These are phyloP conservation scores for Globisporangium carolinianum DNA, from an alignment of 352 stramenopile species.

Conservation along the genomic window DNA sequence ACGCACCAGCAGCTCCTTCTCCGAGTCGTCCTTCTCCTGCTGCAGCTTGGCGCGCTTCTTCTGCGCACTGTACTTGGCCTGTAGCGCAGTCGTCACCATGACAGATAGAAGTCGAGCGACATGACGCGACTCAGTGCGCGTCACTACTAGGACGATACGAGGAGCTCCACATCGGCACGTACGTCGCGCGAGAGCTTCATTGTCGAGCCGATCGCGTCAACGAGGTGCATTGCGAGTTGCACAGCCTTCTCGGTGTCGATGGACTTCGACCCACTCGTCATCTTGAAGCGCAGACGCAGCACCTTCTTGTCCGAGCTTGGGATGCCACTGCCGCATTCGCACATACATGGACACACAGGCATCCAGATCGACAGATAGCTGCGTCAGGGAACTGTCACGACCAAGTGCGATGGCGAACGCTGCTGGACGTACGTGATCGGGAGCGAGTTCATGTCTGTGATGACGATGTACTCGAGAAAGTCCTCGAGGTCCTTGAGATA, in stretches of 20 bases:
- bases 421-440: conserved; percentile 37
- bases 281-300: conserved; percentile 57
- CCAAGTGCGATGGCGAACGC: too few relatives aligned
- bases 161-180: conserved; percentile 7
- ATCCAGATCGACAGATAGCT: too few relatives aligned
- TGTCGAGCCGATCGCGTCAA: conserved; percentile 59
- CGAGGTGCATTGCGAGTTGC: conserved; percentile 35
- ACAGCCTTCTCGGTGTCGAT: conserved; percentile 44
- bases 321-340: conserved; percentile 38
- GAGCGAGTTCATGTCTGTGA: conserved; percentile 71
- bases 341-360: too few relatives aligned
- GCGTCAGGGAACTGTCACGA: background rate
- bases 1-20: conserved; percentile 24
- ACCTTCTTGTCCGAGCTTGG: conserved; percentile 54
- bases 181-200: conserved; percentile 77
- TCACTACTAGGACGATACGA: too few relatives aligned
- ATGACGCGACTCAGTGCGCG: background rate
- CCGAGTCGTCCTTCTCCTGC: conserved; percentile 31
- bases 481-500: conserved; percentile 48
- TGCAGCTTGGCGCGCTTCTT: conserved; percentile 72
- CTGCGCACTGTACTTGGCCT: conserved; percentile 68
- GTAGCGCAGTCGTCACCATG: conserved; percentile 1
- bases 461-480: conserved; percentile 67
- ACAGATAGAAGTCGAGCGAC: background rate
- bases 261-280: conserved; percentile 50